Base-by-base conservation (phyloP, 768 basidiomycete genomes). In the Pleurotus djamor region DNA sequence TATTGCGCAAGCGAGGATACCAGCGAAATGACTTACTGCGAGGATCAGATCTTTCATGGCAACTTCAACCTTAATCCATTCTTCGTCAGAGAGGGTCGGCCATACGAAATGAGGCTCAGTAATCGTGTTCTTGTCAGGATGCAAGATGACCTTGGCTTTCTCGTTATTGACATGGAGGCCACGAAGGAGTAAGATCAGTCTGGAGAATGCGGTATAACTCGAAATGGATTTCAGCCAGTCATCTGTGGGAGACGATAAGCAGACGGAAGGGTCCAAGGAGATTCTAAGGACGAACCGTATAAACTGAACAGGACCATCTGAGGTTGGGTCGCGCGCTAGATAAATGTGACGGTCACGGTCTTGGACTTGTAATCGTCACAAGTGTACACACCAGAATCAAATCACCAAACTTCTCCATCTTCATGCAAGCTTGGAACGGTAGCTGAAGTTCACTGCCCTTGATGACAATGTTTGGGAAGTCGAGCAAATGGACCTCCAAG, bases 381-480 rank as follows among this genome's bases (percentile, higher is more conserved):
- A 17, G 12, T 36, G 36, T 14, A 35, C 81, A 54, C 69, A 88
- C 89, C 71, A 98, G 72, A 64, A 98, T 98, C 62, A 99, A 79
- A 71, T 99, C 97, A 77, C 97, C 97, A 65, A 99, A 98, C 75
- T 98, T 98, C 83, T 99, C 97, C 90, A 98, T 96, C 81, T 98
- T 98, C 93, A 99, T 95, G 66, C 95, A 96, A 13, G 97, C 96
- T 75, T 98, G 96, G 95, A 99, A 99, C 0, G 97, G 97, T 59
- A 98, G 79, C 68, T 99, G 97, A 50, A 99, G 79, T 72, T 99
- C 97, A 64, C 92, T 95, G 59, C 97, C 97, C 78, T 98, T 98
- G 81, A 99, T 99, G 74, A 99, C 97, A 65, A 99, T 99, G 75
- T 99, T 99, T 54, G 97, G 97, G 89, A 99, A 99, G 76, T 99